Conservation (phyloP, 164 flowering plant species). For the Sedum album region DNA sequence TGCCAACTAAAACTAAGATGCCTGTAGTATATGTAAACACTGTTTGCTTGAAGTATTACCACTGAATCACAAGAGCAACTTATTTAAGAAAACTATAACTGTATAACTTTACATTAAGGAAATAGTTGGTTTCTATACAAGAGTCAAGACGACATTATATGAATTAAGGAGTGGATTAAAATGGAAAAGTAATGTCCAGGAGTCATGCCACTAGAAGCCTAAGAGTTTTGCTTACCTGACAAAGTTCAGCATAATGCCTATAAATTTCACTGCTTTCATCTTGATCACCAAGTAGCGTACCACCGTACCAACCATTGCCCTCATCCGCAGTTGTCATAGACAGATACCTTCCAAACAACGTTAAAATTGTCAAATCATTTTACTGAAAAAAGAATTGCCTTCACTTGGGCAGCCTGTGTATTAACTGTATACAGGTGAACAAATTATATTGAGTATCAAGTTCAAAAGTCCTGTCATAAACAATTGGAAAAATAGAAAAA, state of each 20-base stretch:
- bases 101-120: too few species aligned
- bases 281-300: constrained; percentile 68
- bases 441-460: not conserved
- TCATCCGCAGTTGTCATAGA: constrained; percentile 48
- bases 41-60: too few species aligned
- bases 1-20: not conserved
- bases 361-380: constrained; percentile 2
- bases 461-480: too few species aligned
- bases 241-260: constrained; percentile 73
- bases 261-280: constrained; percentile 84
- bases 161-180: too few species aligned
- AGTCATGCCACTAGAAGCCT: too few species aligned
- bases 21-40: too few species aligned
- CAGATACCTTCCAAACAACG: constrained; percentile 41
- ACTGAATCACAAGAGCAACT: too few species aligned
- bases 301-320: constrained; percentile 79
- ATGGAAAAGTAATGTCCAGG: too few species aligned
- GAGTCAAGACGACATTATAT: too few species aligned
- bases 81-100: too few species aligned
- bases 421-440: not conserved
- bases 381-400: not conserved
- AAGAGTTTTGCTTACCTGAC: constrained; percentile 46
- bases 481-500: too few species aligned
- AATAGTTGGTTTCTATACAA: too few species aligned
- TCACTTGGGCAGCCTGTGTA: not conserved